A percentile compares a stretch with the other conserved stretches of the same genome.
phyloP scores from a whole-genome alignment of 305 asterid species.

The Fraxinus sp. region DNA sequence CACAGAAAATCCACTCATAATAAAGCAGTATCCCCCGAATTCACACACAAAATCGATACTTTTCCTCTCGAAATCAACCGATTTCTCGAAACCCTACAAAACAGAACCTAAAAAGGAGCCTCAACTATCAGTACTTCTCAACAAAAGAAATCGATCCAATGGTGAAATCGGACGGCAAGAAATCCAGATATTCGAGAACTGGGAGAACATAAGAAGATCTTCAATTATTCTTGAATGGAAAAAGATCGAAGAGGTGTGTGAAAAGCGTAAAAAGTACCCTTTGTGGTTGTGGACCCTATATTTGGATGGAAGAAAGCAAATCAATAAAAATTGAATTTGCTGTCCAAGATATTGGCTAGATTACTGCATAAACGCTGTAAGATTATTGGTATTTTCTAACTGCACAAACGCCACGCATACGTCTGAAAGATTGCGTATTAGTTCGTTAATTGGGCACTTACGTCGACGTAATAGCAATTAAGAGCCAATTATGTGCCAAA shows the following conservation, averaged over 20 bases:
- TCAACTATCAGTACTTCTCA: constrained; percentile 22
- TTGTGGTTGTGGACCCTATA: constrained; percentile 30
- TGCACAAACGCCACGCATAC: no score
- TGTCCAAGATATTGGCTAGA: neutral
- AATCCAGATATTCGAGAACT: neutral
- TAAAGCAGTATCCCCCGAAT: neutral
- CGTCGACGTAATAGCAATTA: no score
- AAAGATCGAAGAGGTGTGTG: neutral
- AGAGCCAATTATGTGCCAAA: no score
- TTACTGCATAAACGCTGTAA: neutral
- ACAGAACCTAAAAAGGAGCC: neutral
- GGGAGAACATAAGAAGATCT: neutral
- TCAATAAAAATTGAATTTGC: neutral
- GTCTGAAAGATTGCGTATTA: no score
- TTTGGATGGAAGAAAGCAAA: constrained; percentile 8
- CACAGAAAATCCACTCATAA: constrained; percentile 17
- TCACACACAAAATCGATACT: constrained; percentile 6
- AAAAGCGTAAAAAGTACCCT: constrained; percentile 19
- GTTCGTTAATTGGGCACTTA: no score
- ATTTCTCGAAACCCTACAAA: neutral
- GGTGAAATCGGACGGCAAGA: neutral
- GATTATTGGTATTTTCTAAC: no score
- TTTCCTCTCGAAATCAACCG: constrained; percentile 11
- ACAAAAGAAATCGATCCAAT: constrained; percentile 27
- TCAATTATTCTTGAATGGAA: neutral